Evolutionary conservation across 495 filamentous ascomycete genomes (phyloP).

Genomic region (Aspergillus diversus): DNA sequence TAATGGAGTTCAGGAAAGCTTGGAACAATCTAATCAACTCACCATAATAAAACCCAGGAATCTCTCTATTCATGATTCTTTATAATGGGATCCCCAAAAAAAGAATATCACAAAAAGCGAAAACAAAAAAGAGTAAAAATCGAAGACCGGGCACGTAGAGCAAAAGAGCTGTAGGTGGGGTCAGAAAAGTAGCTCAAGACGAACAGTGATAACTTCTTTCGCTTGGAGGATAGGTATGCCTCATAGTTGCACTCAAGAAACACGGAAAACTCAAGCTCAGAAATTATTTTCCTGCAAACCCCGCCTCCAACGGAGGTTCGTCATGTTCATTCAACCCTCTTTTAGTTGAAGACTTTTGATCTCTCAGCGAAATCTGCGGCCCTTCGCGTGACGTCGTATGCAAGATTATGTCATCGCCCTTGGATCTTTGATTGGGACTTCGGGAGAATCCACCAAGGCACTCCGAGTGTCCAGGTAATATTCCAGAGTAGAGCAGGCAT

Average conservation of each 20-base stretch:
- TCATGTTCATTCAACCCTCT: not conserved
- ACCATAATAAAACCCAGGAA: conserved; percentile 38
- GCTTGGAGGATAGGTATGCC: not conserved
- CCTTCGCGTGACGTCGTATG: conserved; percentile 2
- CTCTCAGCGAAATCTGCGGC: not conserved
- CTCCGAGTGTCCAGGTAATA: not conserved
- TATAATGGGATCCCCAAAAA: conserved; percentile 40
- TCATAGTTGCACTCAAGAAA: not conserved
- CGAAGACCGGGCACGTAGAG: not conserved
- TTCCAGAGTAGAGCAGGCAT: no score
- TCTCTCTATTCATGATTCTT: conserved; percentile 31
- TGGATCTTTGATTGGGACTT: not conserved
- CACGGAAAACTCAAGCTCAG: not conserved
- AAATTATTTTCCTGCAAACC: not conserved
- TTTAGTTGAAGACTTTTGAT: not conserved
- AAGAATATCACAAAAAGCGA: no score
- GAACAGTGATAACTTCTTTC: not conserved
- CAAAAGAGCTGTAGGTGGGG: not conserved
- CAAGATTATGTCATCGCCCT: not conserved
- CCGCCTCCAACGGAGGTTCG: not conserved
- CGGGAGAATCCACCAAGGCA: not conserved
- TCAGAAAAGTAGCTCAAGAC: not conserved
- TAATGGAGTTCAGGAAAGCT: not conserved
- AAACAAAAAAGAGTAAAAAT: not conserved
- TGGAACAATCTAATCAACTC: not conserved